Conservation (phyloP, 2,329 filamentous ascomycete species). For the Diplodia sapinea region DNA sequence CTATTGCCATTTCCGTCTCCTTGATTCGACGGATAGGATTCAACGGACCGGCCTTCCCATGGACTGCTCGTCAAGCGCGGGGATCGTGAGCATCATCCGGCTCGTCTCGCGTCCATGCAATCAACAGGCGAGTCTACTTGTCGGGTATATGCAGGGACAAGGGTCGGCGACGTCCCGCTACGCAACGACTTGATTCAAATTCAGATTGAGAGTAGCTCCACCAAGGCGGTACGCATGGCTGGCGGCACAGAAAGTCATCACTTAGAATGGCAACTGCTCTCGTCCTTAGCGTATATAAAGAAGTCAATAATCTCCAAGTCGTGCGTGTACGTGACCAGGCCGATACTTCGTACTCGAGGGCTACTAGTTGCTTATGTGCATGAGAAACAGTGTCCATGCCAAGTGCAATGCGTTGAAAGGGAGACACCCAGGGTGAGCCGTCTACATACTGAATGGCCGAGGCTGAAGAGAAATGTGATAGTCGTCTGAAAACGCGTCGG, state of each 20-base stretch:
- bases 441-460: not conserved
- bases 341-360: not conserved
- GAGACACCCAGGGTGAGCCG: not conserved
- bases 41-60: not conserved
- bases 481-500: not conserved
- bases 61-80: not conserved
- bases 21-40: not conserved
- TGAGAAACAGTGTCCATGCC: not conserved
- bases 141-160: conserved; percentile 3
- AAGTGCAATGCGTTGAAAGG: not conserved
- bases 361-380: conserved; percentile 9
- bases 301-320: not conserved
- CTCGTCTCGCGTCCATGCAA: not conserved
- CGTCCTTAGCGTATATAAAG: not conserved
- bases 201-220: not conserved
- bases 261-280: not conserved
- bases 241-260: not conserved
- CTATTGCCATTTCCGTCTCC: not conserved
- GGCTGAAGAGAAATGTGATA: not conserved
- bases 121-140: too few relatives aligned
- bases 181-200: not conserved
- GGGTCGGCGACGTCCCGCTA: not conserved
- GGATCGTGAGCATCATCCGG: not conserved
- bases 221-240: not conserved
- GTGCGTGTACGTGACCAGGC: too few relatives aligned